phyloP scores from a whole-genome alignment of 768 basidiomycete genomes.

The Boletus tomentosulus region DNA sequence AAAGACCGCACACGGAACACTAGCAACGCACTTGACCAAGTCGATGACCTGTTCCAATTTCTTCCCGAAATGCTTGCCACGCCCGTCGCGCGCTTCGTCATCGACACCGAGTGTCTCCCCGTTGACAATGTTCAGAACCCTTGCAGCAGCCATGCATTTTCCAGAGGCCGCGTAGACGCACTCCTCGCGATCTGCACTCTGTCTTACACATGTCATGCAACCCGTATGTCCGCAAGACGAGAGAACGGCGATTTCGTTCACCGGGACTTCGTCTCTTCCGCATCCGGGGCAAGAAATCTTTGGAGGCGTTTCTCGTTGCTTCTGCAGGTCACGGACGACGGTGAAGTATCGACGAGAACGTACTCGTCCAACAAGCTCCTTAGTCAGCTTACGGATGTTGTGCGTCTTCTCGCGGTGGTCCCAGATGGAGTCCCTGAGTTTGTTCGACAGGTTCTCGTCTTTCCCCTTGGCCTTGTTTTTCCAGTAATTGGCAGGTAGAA shows the following conservation, averaged over 20 bases:
- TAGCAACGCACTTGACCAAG: slow-evolving; percentile 60
- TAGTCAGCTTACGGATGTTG: slow-evolving; percentile 75
- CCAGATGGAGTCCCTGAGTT: slow-evolving; percentile 64
- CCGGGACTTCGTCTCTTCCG: slow-evolving; percentile 48
- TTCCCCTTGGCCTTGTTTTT: slow-evolving; percentile 46
- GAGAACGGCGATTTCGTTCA: slow-evolving; percentile 73
- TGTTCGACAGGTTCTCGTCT: slow-evolving; percentile 53
- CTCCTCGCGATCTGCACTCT: slow-evolving; percentile 71
- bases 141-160: slow-evolving; percentile 74
- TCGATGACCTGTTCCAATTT: slow-evolving; percentile 76
- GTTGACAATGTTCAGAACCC: slow-evolving; percentile 77
- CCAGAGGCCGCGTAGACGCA: slow-evolving; percentile 72
- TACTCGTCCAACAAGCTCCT: slow-evolving; percentile 86
- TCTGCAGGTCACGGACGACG: slow-evolving; percentile 85
- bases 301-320: slow-evolving; percentile 57
- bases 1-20: background rate
- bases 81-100: slow-evolving; percentile 67
- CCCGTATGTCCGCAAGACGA: slow-evolving; percentile 93
- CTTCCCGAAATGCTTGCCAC: slow-evolving; percentile 74
- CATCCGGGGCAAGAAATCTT: slow-evolving; percentile 63
- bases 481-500: slow-evolving; percentile 25
- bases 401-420: slow-evolving; percentile 85
- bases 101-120: slow-evolving; percentile 77
- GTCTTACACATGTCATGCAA: slow-evolving; percentile 67
- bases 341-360: slow-evolving; percentile 91